Evolutionary conservation across 805 yeast species (phyloP).

Genomic region (Komagataella ulmi): DNA sequence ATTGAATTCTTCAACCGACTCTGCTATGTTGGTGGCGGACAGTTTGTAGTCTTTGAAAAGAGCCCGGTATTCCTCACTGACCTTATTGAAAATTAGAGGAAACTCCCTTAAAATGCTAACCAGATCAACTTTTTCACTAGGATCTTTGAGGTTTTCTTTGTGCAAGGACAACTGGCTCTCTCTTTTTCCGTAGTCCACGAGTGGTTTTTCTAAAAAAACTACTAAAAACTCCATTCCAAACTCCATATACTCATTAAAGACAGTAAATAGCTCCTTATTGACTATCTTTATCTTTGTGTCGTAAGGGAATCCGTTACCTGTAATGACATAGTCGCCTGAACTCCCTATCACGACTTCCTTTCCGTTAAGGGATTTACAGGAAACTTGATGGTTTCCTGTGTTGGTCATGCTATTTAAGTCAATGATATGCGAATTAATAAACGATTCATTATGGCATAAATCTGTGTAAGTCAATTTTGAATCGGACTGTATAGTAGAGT

Average conservation of each 20-base stretch:
- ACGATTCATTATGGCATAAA: constrained; percentile 44
- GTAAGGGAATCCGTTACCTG: constrained; percentile 45
- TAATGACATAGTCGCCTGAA: constrained; percentile 26
- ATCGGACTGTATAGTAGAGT: constrained; percentile 23
- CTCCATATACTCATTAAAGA: constrained; percentile 48
- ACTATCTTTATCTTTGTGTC: constrained; percentile 29
- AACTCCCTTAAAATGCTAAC: background rate
- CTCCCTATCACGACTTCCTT: constrained; percentile 43
- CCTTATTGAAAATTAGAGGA: constrained; percentile 15
- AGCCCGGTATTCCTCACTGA: constrained; percentile 24
- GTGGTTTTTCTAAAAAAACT: constrained; percentile 41
- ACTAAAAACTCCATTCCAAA: constrained; percentile 42
- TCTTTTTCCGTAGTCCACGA: constrained; percentile 27
- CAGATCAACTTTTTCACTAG: background rate
- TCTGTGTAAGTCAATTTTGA: constrained; percentile 29
- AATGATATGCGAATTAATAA: constrained; percentile 50
- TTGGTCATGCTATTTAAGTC: constrained; percentile 19
- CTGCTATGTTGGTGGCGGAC: constrained; percentile 12
- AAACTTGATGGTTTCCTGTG: constrained; percentile 16
- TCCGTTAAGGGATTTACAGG: constrained; percentile 33
- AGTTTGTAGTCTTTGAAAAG: constrained; percentile 25
- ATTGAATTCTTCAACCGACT: constrained; percentile 15
- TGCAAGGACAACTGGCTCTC: constrained; percentile 1
- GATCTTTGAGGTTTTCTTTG: background rate
- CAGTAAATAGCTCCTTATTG: constrained; percentile 31